Base-by-base conservation (phyloP, 345 rosid species). In the Eucalyptus cloeziana region DNA sequence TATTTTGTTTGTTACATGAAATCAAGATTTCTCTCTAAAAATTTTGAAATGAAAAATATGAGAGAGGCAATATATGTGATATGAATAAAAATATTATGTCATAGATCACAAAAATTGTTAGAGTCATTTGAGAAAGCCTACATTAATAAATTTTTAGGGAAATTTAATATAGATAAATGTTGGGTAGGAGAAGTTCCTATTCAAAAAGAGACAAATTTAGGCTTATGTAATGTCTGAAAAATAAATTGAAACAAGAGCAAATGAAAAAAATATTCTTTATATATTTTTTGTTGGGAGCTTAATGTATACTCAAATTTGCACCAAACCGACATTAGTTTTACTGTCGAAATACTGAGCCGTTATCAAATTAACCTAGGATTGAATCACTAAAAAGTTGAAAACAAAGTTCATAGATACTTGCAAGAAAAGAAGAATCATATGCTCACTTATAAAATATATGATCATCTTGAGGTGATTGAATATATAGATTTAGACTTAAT, bases 341-440 rank as follows among this genome's bases (percentile, higher is more conserved):
- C 6, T 56, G 7, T 56, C 1, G 1, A 0, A 56, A 56, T 22
- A 22, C 6, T 22, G 1, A 4, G 30, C 1, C 22, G 1, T 2
- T 56, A 22, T 56, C 62, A 24, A 56, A 56, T 8, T 56, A 56
- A 56, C 62, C 30, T 56, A 56, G 12, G 12, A 56, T 56, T 56
- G 40, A 22, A 87, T 87, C 58, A 25, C 15, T 19, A 67, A 33
- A 87, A 87, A 14, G 49, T 87, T 43, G 21, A 58, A 54, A 37
- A 10, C 37, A 87, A 76, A 33, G 64, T 49, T 27, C n/a, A 14
- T 14, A 19, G n/a, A 45, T 19, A 16, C n/a, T 60, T 60, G 67
- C 31, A 60, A 60, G 31, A 13, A 24, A 10, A 11, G 31, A 25
- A 60, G 6, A 60, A 25, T 60, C n/a, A 24, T 3, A 25, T 60